Conservation (phyloP, 306 rosid genomes). For the Geum urbanum region DNA sequence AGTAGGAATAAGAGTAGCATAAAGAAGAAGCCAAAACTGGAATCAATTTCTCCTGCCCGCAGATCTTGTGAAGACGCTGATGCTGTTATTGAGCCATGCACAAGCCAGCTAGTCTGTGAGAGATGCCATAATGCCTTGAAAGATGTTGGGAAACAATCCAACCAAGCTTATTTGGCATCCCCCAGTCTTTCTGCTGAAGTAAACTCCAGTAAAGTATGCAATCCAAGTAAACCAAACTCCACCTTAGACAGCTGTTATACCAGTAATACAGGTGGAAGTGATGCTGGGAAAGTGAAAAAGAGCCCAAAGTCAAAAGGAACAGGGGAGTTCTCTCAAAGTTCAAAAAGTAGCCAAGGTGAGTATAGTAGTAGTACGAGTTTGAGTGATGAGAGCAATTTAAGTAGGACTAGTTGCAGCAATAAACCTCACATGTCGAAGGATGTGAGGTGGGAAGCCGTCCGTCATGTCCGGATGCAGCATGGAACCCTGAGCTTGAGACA, state of each 20-base stretch:
- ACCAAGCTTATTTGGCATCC: conserved; percentile 29
- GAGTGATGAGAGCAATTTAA: conserved; percentile 82
- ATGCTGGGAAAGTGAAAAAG: conserved; percentile 39
- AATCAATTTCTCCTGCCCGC: conserved; percentile 38
- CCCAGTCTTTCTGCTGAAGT: conserved; percentile 36
- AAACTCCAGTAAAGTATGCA: conserved; percentile 31
- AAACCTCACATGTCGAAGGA: conserved; percentile 99
- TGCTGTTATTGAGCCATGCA: conserved; percentile 38
- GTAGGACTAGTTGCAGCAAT: conserved; percentile 79
- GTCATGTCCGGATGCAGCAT: conserved; percentile 55
- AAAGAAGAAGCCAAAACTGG: conserved; percentile 70
- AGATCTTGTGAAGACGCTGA: conserved; percentile 38
- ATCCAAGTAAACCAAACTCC: conserved; percentile 37
- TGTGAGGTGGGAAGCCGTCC: conserved; percentile 86
- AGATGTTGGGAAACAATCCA: conserved; percentile 37
- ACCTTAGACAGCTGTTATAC: conserved; percentile 30
- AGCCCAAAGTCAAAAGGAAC: conserved; percentile 54
- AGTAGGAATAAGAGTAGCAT: conserved; percentile 58
- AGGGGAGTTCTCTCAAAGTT: conserved; percentile 88
- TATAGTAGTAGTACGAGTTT: conserved; percentile 90
- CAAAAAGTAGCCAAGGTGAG: conserved; percentile 93
- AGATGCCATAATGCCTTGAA: conserved; percentile 70
- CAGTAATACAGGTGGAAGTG: conserved; percentile 37
- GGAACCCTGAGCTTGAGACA: conserved; percentile 71
- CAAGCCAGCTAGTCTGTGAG: conserved; percentile 62